Percentiles rank a stretch among this genome's conserved stretches.
Evolutionary conservation across 371 early-diverging fungal species (phyloP).

Genomic region (Haplosporangium sp.): DNA sequence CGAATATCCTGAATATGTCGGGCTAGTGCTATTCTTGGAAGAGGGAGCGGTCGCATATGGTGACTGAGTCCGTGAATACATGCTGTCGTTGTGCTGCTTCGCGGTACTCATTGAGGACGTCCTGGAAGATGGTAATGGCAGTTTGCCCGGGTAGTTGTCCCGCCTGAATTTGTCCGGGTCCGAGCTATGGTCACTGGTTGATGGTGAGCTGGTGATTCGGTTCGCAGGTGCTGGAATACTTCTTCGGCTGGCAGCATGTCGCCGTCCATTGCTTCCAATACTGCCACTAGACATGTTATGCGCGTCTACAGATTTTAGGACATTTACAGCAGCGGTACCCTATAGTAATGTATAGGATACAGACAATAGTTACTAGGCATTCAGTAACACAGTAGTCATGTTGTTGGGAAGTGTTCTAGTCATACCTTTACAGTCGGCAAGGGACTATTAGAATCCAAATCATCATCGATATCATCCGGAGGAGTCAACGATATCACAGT

Average conservation of each 20-base stretch:
- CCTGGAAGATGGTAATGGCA: constrained; percentile 19
- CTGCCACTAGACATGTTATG: constrained; percentile 17
- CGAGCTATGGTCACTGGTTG: constrained; percentile 46
- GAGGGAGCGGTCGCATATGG: constrained; percentile 1
- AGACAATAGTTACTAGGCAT: neutral
- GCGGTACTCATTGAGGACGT: constrained; percentile 4
- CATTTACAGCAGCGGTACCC: constrained; percentile 13
- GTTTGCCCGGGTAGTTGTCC: constrained; percentile 11
- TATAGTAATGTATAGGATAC: neutral
- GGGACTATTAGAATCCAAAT: neutral
- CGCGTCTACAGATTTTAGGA: constrained; percentile 1
- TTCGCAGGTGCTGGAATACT: constrained; percentile 17
- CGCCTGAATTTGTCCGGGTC: constrained; percentile 29
- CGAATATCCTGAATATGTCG: neutral
- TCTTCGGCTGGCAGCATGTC: constrained; percentile 15
- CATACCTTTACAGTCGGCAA: constrained; percentile 14
- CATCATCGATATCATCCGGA: neutral
- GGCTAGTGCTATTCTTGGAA: neutral
- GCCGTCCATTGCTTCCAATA: constrained; percentile 7
- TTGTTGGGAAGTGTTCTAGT: neutral
- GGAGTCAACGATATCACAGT: constrained; percentile 16
- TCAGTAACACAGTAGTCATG: neutral
- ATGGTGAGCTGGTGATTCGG: constrained; percentile 12
- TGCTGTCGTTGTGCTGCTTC: constrained; percentile 5
- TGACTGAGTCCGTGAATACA: neutral